A percentile compares a stretch with the other conserved stretches of the same genome.
Evolutionary conservation across 257 asterid genomes (phyloP).

Genomic region (Buddleja alternifolia): DNA sequence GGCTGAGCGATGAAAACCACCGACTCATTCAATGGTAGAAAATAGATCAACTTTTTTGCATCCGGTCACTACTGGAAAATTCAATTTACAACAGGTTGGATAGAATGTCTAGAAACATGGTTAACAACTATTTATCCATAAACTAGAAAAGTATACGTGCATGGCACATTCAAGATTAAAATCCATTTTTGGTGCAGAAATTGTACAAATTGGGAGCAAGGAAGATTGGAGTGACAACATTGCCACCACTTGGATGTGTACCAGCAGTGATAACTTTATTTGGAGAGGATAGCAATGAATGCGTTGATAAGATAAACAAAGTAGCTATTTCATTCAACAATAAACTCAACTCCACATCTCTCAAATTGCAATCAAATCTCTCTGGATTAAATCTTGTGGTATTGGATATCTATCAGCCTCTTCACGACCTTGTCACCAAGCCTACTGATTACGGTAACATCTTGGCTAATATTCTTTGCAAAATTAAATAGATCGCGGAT

Average conservation of each 20-base stretch:
- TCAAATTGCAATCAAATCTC: conserved; percentile 50
- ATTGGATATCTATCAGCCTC: conserved; percentile 75
- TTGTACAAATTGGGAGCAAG: conserved; percentile 74
- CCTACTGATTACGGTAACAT: conserved; percentile 64
- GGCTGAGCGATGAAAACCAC: too few relatives aligned
- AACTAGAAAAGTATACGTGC: too few relatives aligned
- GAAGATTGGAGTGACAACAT: conserved; percentile 82
- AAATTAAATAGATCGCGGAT: too few relatives aligned
- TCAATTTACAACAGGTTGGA: too few relatives aligned
- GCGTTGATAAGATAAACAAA: conserved; percentile 63
- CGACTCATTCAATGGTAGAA: too few relatives aligned
- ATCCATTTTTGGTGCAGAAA: conserved; percentile 24
- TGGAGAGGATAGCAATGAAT: conserved; percentile 67
- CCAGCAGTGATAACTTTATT: conserved; percentile 81
- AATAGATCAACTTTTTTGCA: too few relatives aligned
- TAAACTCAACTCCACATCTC: conserved; percentile 71
- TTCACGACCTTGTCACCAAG: conserved; percentile 61
- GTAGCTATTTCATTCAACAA: conserved; percentile 76
- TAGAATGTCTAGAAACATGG: too few relatives aligned
- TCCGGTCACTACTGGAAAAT: too few relatives aligned
- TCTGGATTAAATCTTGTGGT: conserved; percentile 66
- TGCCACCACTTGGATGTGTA: conserved; percentile 86
- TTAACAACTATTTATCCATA: too few relatives aligned
- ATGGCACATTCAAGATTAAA: too few relatives aligned
- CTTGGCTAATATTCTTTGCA: too few relatives aligned